Base-by-base conservation (phyloP, 225 moss, liverwort and hornwort species). In the Straminergon stramineum region DNA sequence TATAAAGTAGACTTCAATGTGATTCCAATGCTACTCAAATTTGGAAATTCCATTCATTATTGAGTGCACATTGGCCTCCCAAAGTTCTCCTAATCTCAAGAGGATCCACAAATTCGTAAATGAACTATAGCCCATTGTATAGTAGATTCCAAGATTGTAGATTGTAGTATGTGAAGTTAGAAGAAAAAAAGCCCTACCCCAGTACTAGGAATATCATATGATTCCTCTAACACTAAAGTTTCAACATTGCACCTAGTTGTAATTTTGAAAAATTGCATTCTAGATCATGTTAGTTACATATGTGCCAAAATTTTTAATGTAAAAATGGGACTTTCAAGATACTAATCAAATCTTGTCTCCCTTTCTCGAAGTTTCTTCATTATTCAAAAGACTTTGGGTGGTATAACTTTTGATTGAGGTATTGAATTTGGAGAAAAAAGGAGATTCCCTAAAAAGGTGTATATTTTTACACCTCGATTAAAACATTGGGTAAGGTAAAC, bases 341-440 rank as follows among this genome's bases (percentile, higher is more conserved):
- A 66, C 9, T 66, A 66, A 34, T 18, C 66, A 66, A 66, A 35
- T 66, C 16, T 66, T 39, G 3, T 39, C 70, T 70, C 1, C 4
- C 8, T 1, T 7, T 1, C 4, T 39, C 11, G 2, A 39, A 70
- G 24, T 13, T 24, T 2, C 6, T 2, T 0, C 34, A 65, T 7
- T 22, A 13, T 7, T 13, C 4, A n/a, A 69, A 66, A n/a, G n/a
- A 22, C 22, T n/a, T 15, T 26, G 14, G 71, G 3, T 41, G 5
- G 5, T 71, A 71, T 71, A 39, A 39, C 13, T n/a, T 23, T 26
- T 41, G 27, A 27, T 73, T 15, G 3, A 39, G 1, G 13, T 1
- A 39, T 7, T 39, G 13, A 39, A 13, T 70, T 70, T 23, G 39
- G 24, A 8, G 4, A 14, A 24, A n/a, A 9, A 22, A 7, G 0